phyloP scores from a whole-genome alignment of 2,329 filamentous ascomycete genomes.

The Penicillium decumbens region DNA sequence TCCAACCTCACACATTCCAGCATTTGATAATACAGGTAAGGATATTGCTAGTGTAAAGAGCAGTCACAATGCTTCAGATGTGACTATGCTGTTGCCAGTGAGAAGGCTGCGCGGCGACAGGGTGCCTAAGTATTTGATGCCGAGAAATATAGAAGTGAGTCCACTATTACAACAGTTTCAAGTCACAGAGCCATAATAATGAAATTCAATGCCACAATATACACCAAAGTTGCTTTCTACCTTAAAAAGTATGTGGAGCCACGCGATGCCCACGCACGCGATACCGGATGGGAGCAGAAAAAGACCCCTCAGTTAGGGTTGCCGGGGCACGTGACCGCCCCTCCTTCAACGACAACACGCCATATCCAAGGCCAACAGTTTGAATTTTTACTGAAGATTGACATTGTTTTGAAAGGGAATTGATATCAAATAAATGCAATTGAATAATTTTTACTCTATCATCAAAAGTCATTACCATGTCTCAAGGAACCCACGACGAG shows the following conservation, averaged over 20 bases:
- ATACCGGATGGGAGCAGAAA: background rate
- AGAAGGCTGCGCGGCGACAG: conserved; percentile 9
- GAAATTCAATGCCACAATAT: background rate
- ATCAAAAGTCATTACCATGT: conserved; percentile 21
- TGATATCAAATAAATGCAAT: background rate
- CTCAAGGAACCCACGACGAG: background rate
- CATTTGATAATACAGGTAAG: conserved; percentile 31
- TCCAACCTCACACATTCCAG: too few relatives aligned
- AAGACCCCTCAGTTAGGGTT: conserved; percentile 10
- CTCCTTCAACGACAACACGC: background rate
- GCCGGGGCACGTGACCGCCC: conserved; percentile 3
- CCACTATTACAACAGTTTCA: background rate
- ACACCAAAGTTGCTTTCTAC: background rate
- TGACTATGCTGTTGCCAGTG: conserved; percentile 20
- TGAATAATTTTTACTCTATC: conserved; percentile 12
- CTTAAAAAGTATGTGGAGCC: background rate
- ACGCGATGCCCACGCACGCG: background rate
- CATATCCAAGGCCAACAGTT: background rate
- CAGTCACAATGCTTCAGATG: conserved; percentile 34
- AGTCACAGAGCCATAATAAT: background rate
- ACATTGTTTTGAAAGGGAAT: background rate
- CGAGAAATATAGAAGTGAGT: background rate
- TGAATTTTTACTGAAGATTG: background rate
- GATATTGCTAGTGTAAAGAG: conserved; percentile 27
- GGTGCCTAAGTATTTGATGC: too few relatives aligned